Evolutionary conservation across 75 land plant species (phyloP), one percentile per base, ranked within the genome.

Genomic region (Ceratopteris richardii): DNA sequence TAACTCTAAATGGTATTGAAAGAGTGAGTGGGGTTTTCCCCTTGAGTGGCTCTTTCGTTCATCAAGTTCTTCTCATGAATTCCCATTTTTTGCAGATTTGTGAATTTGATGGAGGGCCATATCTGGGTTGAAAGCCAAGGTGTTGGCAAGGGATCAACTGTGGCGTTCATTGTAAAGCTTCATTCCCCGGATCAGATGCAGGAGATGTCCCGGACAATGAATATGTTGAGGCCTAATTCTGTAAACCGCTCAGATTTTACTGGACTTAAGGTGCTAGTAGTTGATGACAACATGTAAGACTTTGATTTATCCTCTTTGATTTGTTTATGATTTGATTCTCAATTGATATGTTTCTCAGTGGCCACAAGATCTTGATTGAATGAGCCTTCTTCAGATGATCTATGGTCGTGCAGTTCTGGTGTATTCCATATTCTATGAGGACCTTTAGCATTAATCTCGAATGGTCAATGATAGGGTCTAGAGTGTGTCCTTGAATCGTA

Each of bases 71-170:
- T n/a, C n/a, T n/a, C n/a, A n/a, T n/a, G n/a, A n/a, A n/a, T n/a
- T n/a, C n/a, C n/a, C n/a, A n/a, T n/a, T 33, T 33, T 3, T 33
- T 62, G 42, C 81, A 82, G 85, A 73, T 78, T 82, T 66, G 76
- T 82, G 0, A 82, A 62, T 54, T 75, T 82, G 17, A 82, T 82
- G 81, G 76, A 69, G 47, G 85, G 85, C 39, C 73, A 72, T 33
- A 76, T 78, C 30, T 82, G 78, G 79, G 39, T 82, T 41, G 81
- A 78, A 39, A 82, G 79, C 57, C 73, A 75, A 51, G 81, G 85
- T 28, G 60, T 73, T 25, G 85, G 85, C 19, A 82, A 78, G 66
- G 85, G 81, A 11, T 71, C 66, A n/a, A 78, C 76, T 43, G 79
- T 74, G 40, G 63, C 58, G 22, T 78, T 82, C 58, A 54, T 72